phyloP scores from a whole-genome alignment of 2,329 filamentous ascomycete genomes.

The Albophoma yamanashiensis region DNA sequence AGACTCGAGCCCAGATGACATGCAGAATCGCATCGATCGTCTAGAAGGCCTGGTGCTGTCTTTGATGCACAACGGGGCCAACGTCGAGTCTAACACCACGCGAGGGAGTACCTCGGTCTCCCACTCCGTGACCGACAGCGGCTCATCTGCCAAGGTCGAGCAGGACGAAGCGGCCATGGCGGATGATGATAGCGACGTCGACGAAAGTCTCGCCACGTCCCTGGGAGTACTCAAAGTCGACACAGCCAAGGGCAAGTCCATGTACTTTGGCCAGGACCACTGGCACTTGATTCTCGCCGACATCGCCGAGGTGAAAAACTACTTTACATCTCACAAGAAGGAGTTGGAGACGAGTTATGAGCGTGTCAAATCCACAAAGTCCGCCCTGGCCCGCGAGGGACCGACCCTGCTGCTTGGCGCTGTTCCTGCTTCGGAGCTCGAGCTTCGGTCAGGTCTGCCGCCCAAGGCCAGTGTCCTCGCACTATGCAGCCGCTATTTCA shows the following conservation, averaged over 20 bases:
- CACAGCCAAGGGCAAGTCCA: slow-evolving; percentile 62
- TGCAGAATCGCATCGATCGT: slow-evolving; percentile 96
- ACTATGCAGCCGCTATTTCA: slow-evolving; percentile 83
- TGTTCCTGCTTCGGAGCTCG: slow-evolving; percentile 58
- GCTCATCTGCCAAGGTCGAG: slow-evolving; percentile 38
- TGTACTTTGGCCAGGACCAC: slow-evolving; percentile 74
- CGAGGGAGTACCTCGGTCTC: slow-evolving; percentile 22
- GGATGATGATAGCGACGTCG: slow-evolving; percentile 57
- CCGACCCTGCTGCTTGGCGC: slow-evolving; percentile 73
- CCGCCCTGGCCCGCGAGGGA: slow-evolving; percentile 47
- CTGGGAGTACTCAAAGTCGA: slow-evolving; percentile 79
- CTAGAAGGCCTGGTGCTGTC: slow-evolving; percentile 86
- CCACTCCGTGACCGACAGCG: slow-evolving; percentile 29
- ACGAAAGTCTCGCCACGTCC: slow-evolving; percentile 58
- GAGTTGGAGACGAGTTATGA: slow-evolving; percentile 76
- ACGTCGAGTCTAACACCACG: slow-evolving; percentile 29
- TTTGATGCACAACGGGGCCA: slow-evolving; percentile 77
- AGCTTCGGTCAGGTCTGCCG: slow-evolving; percentile 72
- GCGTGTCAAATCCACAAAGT: slow-evolving; percentile 60
- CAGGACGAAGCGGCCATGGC: slow-evolving; percentile 45
- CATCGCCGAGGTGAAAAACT: slow-evolving; percentile 88
- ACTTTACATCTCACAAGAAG: slow-evolving; percentile 77
- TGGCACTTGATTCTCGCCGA: slow-evolving; percentile 73
- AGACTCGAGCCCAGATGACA: slow-evolving; percentile 69
- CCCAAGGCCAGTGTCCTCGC: slow-evolving; percentile 74